Percentiles rank a stretch among this genome's conserved stretches.
phyloP scores from a whole-genome alignment of 306 rosid species.

The Crotalaria pallida region DNA sequence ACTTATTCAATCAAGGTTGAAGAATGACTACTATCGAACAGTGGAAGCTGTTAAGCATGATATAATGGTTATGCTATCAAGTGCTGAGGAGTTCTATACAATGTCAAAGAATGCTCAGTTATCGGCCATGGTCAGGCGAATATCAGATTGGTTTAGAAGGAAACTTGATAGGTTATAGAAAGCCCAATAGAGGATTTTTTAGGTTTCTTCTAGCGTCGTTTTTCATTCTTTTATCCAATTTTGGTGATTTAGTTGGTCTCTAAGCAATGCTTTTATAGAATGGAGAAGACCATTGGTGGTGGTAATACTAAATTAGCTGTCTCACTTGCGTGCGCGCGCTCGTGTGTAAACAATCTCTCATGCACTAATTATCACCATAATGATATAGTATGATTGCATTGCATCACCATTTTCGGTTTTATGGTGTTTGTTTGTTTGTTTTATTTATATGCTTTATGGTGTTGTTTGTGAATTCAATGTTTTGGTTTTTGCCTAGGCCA shows the following conservation, averaged over 20 bases:
- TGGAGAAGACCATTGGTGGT: conserved; percentile 28
- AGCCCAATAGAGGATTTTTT: conserved; percentile 18
- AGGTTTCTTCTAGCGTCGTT: conserved; percentile 26
- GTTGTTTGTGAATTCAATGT: neutral
- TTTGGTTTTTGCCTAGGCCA: neutral
- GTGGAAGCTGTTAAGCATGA: conserved; percentile 70
- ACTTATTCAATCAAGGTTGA: conserved; percentile 51
- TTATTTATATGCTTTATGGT: neutral
- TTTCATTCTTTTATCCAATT: conserved; percentile 41
- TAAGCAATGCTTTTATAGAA: conserved; percentile 23
- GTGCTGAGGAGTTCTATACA: conserved; percentile 39
- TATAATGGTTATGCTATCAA: conserved; percentile 51
- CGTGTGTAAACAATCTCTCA: conserved; percentile 9
- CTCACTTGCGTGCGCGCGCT: too few relatives aligned
- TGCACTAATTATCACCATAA: neutral
- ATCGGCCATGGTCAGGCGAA: conserved; percentile 31
- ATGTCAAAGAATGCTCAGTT: conserved; percentile 23
- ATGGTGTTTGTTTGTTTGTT: too few relatives aligned
- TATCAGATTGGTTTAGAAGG: conserved; percentile 44
- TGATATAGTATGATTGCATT: neutral
- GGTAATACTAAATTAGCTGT: conserved; percentile 21
- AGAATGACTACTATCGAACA: conserved; percentile 63
- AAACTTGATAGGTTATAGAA: conserved; percentile 55
- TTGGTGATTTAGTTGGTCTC: conserved; percentile 22
- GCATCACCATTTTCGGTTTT: too few relatives aligned